Conservation (phyloP, 768 basidiomycete species). For the Calocybe indica region DNA sequence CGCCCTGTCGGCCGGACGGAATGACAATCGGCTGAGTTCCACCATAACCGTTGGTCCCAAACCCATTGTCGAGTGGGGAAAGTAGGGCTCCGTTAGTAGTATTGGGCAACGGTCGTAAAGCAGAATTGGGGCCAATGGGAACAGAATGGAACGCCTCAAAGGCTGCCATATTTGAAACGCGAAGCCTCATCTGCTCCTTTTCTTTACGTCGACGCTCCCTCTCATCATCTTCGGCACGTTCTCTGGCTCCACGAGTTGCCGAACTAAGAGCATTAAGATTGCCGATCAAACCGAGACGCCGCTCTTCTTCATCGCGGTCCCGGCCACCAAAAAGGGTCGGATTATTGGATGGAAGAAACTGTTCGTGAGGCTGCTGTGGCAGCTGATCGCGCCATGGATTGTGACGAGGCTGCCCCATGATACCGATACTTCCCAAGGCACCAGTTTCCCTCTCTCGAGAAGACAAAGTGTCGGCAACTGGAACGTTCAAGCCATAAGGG, state of each 20-base stretch:
- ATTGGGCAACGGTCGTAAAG: conserved; percentile 29
- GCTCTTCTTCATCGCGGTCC: neutral
- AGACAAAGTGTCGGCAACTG: conserved; percentile 22
- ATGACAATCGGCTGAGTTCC: conserved; percentile 6
- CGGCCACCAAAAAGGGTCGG: no score
- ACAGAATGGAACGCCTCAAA: conserved; percentile 81
- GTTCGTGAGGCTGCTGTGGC: conserved; percentile 11
- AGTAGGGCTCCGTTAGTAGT: conserved; percentile 15
- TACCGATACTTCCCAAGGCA: conserved; percentile 42
- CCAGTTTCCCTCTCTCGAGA: conserved; percentile 43
- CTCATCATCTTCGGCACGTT: conserved; percentile 59
- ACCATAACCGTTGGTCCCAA: conserved; percentile 9
- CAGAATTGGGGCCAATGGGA: conserved; percentile 17
- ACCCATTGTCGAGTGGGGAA: conserved; percentile 9
- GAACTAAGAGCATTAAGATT: conserved; percentile 25
- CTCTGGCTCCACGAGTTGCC: conserved; percentile 47
- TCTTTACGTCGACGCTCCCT: conserved; percentile 45
- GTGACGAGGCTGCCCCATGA: conserved; percentile 21
- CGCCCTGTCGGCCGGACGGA: conserved; percentile 3
- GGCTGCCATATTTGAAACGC: conserved; percentile 38
- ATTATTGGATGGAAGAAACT: conserved; percentile 2
- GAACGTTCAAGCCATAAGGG: conserved; percentile 7
- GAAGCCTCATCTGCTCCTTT: conserved; percentile 39
- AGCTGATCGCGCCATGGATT: conserved; percentile 31
- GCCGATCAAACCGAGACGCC: conserved; percentile 8